These are phyloP conservation scores for Carex myosuroides DNA, from an alignment of 176 grass and related monocot species.

Conservation along the genomic window DNA sequence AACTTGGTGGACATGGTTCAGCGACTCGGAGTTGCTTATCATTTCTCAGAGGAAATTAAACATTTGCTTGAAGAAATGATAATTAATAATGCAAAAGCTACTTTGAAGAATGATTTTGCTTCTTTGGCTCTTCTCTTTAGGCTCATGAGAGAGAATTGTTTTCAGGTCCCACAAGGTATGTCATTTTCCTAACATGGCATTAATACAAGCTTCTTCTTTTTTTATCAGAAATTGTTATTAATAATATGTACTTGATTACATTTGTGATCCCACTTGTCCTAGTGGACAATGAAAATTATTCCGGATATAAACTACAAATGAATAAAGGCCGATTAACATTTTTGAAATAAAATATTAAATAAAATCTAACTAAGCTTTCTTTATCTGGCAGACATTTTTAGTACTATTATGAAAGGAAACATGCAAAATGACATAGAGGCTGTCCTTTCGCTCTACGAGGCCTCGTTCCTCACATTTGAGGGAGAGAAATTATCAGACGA, in stretches of 20 bases:
- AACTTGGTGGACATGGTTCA: slow-evolving; percentile 30
- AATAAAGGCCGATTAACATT: background rate
- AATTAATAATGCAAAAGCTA: background rate
- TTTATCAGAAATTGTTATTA: background rate
- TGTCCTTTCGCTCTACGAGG: slow-evolving; percentile 25
- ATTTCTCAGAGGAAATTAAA: slow-evolving; percentile 38
- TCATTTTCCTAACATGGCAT: background rate
- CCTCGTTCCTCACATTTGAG: slow-evolving; percentile 19
- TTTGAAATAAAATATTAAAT: background rate
- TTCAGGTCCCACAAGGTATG: slow-evolving; percentile 29
- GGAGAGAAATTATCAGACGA: slow-evolving; percentile 14
- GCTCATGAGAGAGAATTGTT: slow-evolving; percentile 27
- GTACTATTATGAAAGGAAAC: background rate
- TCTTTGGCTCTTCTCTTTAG: slow-evolving; percentile 30
- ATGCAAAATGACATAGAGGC: background rate
- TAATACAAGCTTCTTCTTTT: background rate
- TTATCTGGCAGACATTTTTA: background rate
- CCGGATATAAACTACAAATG: background rate
- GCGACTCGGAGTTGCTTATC: slow-evolving; percentile 33
- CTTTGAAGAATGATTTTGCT: slow-evolving; percentile 9
- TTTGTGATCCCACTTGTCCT: background rate
- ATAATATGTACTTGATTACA: background rate
- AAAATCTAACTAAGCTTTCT: background rate
- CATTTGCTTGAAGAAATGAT: background rate
- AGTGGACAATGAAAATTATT: background rate